Evolutionary conservation across 805 yeast genomes (phyloP), one percentile per base, ranked within the genome.

Genomic region (Yamadazyma olivae): DNA sequence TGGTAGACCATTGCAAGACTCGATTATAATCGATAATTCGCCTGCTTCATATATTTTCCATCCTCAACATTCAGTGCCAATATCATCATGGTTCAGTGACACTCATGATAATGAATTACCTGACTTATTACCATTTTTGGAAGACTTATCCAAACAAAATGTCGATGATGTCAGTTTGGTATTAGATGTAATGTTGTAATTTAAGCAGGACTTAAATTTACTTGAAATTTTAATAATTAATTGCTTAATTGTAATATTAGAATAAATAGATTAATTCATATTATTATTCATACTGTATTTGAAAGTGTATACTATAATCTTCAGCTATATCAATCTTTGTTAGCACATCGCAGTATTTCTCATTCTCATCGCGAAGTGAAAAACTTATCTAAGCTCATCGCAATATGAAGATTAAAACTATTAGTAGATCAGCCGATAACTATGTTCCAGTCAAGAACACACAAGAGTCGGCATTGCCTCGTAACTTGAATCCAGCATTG

Each of bases 21-120:
- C 84, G 29, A 89, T 93, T 39, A 93, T 93, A 47, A 79, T 93
- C 46, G 99, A 93, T 67, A 93, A 93, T 61, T 90, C 98, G 2
- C 98, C 99, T 1, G 96, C 98, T 3, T 87, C 96, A n/a, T 93
- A 93, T 61, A 81, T 91, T 38, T 86, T 93, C 71, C 98, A 93
- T 57, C 99, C 99, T 15, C 95, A 88, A 59, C 96, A 93, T 65
- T 95, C 98, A 6, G 83, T 93, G 19, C 99, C 99, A 17, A 86
- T 93, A 19, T 86, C 96, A 47, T 82, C 93, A 58, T 93, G 99
- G 99, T 93, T 93, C 70, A 86, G 96, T 48, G 99, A 93, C 63
- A 80, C 93, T 19, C 99, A 93, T 59, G 99, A 93, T 60, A 90
- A 90, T 57, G 99, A 93, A 70, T 71, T 93, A 51, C 61, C 86